Conservation (phyloP, 2,329 filamentous ascomycete genomes). For the Cryphonectria naterciae region DNA sequence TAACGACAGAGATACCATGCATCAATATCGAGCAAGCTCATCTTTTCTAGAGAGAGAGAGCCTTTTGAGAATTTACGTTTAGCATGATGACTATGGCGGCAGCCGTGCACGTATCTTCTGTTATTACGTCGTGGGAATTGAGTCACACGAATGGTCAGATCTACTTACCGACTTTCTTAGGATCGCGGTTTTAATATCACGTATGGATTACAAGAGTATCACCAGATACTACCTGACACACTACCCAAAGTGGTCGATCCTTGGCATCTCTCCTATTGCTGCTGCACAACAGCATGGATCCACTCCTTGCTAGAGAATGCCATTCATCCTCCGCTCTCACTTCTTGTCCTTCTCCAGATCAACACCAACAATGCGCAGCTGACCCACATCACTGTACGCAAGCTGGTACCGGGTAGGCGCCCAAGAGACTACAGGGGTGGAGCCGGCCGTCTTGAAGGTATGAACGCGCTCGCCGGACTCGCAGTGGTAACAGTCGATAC, state of each 20-base stretch:
- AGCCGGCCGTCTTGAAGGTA: slow-evolving; percentile 68
- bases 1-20: slow-evolving; percentile 27
- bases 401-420: slow-evolving; percentile 75
- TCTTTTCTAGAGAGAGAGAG: slow-evolving; percentile 15
- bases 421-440: slow-evolving; percentile 73
- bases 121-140: not conserved
- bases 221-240: not conserved
- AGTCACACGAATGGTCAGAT: not conserved
- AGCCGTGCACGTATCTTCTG: not conserved
- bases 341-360: slow-evolving; percentile 49
- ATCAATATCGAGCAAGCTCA: slow-evolving; percentile 22
- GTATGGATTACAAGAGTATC: not conserved
- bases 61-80: slow-evolving; percentile 21
- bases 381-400: slow-evolving; percentile 72
- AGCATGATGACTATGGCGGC: slow-evolving; percentile 11
- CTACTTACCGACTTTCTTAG: not conserved
- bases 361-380: slow-evolving; percentile 69
- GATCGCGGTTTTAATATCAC: not conserved
- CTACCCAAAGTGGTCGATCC: not conserved
- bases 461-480: slow-evolving; percentile 76
- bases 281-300: not conserved
- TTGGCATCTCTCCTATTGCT: not conserved
- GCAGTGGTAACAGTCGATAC: slow-evolving; percentile 71
- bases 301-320: not conserved
- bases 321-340: slow-evolving; percentile 31